Evolutionary conservation across 2,329 filamentous ascomycete species (phyloP).

Genomic region (Colletotrichum limetticola): DNA sequence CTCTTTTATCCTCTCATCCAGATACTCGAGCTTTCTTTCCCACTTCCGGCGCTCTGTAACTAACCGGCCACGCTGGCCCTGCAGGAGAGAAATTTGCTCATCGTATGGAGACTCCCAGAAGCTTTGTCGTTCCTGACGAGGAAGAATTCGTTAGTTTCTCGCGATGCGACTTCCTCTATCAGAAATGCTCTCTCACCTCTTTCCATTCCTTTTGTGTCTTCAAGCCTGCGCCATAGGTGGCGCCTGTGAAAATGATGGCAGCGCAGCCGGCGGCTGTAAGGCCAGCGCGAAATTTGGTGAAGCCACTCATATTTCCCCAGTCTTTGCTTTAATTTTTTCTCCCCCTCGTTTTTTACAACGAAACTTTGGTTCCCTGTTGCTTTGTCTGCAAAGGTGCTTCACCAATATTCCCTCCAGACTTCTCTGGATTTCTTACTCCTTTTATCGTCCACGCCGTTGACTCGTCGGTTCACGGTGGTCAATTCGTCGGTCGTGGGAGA

Average conservation of each 20-base stretch:
- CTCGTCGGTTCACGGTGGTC: not conserved
- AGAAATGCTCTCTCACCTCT: conserved; percentile 46
- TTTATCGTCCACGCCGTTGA: conserved; percentile 39
- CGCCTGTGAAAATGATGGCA: conserved; percentile 58
- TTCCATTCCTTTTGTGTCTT: conserved; percentile 60
- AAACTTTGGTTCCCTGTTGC: not conserved
- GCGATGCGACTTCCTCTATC: not conserved
- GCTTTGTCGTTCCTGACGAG: conserved; percentile 43
- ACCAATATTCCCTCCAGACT: conserved; percentile 44
- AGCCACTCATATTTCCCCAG: conserved; percentile 20
- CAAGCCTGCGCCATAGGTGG: conserved; percentile 60
- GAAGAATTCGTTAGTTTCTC: not conserved
- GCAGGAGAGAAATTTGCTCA: conserved; percentile 57
- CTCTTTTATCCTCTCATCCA: conserved; percentile 52
- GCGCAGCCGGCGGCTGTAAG: conserved; percentile 55
- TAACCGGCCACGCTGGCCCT: conserved; percentile 53
- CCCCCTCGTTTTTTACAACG: conserved; percentile 31
- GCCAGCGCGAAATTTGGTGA: conserved; percentile 39
- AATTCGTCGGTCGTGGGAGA: not conserved
- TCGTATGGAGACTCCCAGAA: conserved; percentile 52
- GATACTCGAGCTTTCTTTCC: conserved; percentile 54
- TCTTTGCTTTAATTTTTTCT: conserved; percentile 15
- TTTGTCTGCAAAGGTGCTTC: conserved; percentile 7
- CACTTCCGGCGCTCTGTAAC: conserved; percentile 50
- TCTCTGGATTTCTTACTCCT: conserved; percentile 37